These are phyloP conservation scores for Pholiota conissans DNA, from an alignment of 768 basidiomycete genomes.

Conservation along the genomic window DNA sequence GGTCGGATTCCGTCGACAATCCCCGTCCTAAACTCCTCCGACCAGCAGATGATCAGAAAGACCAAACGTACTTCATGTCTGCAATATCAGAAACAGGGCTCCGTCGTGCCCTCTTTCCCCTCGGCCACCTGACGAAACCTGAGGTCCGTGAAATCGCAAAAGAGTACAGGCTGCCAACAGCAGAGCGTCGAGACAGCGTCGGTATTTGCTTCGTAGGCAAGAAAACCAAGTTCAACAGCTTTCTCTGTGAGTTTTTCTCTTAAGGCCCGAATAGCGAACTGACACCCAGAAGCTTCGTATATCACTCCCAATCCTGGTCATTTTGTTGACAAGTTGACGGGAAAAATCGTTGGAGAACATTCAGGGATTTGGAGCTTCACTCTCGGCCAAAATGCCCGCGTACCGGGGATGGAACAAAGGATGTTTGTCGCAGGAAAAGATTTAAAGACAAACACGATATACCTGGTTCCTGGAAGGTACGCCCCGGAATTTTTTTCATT, in stretches of 20 bases:
- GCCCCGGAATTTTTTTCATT: slow-evolving; percentile 18
- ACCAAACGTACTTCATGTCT: slow-evolving; percentile 91
- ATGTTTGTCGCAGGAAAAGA: slow-evolving; percentile 82
- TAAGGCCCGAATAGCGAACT: background rate
- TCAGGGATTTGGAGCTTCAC: slow-evolving; percentile 83
- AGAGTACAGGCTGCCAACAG: slow-evolving; percentile 64
- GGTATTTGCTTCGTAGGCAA: slow-evolving; percentile 95
- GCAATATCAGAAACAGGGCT: slow-evolving; percentile 70
- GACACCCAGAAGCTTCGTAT: slow-evolving; percentile 62
- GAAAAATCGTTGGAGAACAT: slow-evolving; percentile 59
- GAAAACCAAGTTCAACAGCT: slow-evolving; percentile 66
- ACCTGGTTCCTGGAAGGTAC: slow-evolving; percentile 74
- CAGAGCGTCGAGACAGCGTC: slow-evolving; percentile 82
- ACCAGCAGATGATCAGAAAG: slow-evolving; percentile 64
- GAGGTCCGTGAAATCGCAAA: slow-evolving; percentile 74
- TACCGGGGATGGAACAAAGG: slow-evolving; percentile 58
- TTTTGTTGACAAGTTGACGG: slow-evolving; percentile 59
- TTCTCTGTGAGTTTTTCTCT: slow-evolving; percentile 54
- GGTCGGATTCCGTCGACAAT: slow-evolving; percentile 26
- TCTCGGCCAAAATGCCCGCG: slow-evolving; percentile 75
- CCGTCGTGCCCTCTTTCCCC: slow-evolving; percentile 73
- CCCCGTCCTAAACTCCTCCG: slow-evolving; percentile 55
- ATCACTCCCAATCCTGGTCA: slow-evolving; percentile 67
- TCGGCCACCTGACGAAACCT: slow-evolving; percentile 64
- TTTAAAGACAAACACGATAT: slow-evolving; percentile 57